Conservation (phyloP, 2,329 filamentous ascomycete genomes). For the Aspergillus sp. region DNA sequence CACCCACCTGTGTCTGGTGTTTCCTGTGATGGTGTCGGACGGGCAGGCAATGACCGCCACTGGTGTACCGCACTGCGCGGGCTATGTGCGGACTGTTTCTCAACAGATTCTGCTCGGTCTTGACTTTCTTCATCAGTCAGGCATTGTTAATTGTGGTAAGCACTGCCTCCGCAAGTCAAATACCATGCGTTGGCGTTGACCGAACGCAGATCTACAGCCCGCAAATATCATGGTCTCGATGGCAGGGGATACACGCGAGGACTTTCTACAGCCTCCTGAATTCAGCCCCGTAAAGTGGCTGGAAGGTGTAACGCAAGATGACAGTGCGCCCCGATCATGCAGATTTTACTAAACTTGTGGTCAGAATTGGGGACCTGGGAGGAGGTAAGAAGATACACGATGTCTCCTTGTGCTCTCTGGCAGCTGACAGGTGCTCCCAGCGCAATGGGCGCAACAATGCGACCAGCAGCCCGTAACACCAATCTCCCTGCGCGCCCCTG, state of each 20-base stretch:
- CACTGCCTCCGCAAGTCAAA: too few species aligned
- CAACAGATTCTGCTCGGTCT: slow-evolving; percentile 24
- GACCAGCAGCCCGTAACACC: slow-evolving; percentile 15
- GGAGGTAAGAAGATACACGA: slow-evolving; percentile 13
- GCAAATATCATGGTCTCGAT: slow-evolving; percentile 20
- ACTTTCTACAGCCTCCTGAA: slow-evolving; percentile 11
- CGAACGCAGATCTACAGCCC: slow-evolving; percentile 18
- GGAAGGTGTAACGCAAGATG: slow-evolving; percentile 11
- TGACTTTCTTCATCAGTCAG: slow-evolving; percentile 24
- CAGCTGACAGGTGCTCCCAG: slow-evolving; percentile 1
- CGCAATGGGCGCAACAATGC: slow-evolving; percentile 4
- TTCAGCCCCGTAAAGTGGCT: slow-evolving; percentile 19
- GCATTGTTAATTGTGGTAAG: slow-evolving; percentile 26
- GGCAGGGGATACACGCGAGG: not conserved
- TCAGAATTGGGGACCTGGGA: slow-evolving; percentile 22
- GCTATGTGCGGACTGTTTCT: slow-evolving; percentile 19
- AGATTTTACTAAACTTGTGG: slow-evolving; percentile 10
- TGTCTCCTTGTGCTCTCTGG: not conserved
- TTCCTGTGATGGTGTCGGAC: slow-evolving; percentile 24
- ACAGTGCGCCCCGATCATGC: slow-evolving; percentile 14
- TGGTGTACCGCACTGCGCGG: slow-evolving; percentile 10
- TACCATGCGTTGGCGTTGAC: not conserved
- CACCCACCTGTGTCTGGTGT: slow-evolving; percentile 22
- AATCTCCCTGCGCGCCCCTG: slow-evolving; percentile 16
- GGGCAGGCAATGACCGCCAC: slow-evolving; percentile 16